A percentile compares a stretch with the other conserved stretches of the same genome.
Evolutionary conservation across 2,329 filamentous ascomycete genomes (phyloP).

Genomic region (Albophoma yamanashiensis): DNA sequence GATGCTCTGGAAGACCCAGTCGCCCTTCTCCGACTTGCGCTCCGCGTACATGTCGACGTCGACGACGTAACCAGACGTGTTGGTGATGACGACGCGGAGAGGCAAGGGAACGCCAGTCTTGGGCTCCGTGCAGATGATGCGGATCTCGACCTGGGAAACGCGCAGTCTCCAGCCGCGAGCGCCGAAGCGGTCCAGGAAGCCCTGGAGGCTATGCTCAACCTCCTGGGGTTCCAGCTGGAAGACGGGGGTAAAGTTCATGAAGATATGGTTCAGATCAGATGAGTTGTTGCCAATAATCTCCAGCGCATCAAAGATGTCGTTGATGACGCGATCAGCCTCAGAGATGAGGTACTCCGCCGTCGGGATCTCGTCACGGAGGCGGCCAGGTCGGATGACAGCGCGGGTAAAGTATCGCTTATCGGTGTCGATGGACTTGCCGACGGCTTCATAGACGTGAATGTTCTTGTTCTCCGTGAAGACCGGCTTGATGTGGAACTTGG

Average conservation of each 20-base stretch:
- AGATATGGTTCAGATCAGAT: constrained; percentile 98
- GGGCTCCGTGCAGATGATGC: constrained; percentile 93
- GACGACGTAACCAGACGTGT: constrained; percentile 96
- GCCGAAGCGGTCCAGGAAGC: constrained; percentile 94
- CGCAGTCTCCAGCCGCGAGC: constrained; percentile 91
- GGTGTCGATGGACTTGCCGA: constrained; percentile 88
- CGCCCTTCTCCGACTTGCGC: constrained; percentile 94
- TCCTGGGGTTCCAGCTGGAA: constrained; percentile 86
- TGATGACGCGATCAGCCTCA: constrained; percentile 92
- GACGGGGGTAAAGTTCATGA: constrained; percentile 97
- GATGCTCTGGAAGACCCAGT: constrained; percentile 98
- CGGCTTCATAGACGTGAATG: constrained; percentile 95
- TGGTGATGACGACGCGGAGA: constrained; percentile 91
- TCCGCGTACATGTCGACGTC: constrained; percentile 97
- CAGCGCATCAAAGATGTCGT: constrained; percentile 91
- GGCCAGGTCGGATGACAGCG: constrained; percentile 86
- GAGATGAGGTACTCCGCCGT: constrained; percentile 98
- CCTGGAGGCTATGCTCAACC: constrained; percentile 85
- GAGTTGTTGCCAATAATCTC: constrained; percentile 99
- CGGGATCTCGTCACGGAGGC: constrained; percentile 91
- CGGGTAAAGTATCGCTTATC: constrained; percentile 99
- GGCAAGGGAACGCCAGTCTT: constrained; percentile 76
- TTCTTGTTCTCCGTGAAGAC: constrained; percentile 99
- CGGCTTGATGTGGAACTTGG: constrained; percentile 96
- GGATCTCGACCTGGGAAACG: constrained; percentile 94